Percentiles rank a stretch among this genome's conserved stretches.
Evolutionary conservation across 139 green algal species (phyloP).

Genomic region (Tetradesmus lagerheimii): DNA sequence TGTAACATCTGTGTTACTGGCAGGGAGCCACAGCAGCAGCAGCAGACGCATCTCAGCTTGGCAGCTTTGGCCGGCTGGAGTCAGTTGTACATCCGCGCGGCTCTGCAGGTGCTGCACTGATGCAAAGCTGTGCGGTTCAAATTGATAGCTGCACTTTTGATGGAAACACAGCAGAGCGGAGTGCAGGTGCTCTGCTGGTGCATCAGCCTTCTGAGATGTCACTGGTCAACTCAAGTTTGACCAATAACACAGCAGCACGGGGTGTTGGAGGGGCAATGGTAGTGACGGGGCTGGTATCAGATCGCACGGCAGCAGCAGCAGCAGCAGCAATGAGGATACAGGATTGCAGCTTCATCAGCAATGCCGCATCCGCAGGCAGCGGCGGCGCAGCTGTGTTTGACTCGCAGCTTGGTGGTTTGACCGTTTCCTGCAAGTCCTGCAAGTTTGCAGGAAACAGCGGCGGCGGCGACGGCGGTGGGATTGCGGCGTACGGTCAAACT

Average conservation of each 20-base stretch:
- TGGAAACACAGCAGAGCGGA: neutral
- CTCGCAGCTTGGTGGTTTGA: neutral
- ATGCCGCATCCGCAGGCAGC: neutral
- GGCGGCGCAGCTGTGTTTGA: slow-evolving; percentile 11
- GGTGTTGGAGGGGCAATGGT: slow-evolving; percentile 2
- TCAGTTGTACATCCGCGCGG: neutral
- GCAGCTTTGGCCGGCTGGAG: neutral
- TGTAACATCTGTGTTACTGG: neutral
- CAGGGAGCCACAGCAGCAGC: neutral
- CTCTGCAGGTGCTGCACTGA: neutral
- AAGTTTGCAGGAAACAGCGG: neutral
- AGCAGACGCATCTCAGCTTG: too few relatives aligned
- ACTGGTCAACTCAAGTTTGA: neutral
- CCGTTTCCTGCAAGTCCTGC: neutral
- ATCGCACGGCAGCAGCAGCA: neutral
- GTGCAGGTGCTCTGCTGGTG: neutral
- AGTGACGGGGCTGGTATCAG: neutral
- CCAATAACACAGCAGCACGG: neutral
- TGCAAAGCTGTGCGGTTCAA: neutral
- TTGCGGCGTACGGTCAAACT: neutral
- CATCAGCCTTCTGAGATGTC: neutral
- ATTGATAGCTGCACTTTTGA: neutral
- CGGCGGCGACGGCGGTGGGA: slow-evolving; percentile 2
- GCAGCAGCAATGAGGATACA: neutral
- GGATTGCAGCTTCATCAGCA: neutral